phyloP scores from a whole-genome alignment of 1,284 basidiomycete genomes.

The Cystobasidiaceae sp. region DNA sequence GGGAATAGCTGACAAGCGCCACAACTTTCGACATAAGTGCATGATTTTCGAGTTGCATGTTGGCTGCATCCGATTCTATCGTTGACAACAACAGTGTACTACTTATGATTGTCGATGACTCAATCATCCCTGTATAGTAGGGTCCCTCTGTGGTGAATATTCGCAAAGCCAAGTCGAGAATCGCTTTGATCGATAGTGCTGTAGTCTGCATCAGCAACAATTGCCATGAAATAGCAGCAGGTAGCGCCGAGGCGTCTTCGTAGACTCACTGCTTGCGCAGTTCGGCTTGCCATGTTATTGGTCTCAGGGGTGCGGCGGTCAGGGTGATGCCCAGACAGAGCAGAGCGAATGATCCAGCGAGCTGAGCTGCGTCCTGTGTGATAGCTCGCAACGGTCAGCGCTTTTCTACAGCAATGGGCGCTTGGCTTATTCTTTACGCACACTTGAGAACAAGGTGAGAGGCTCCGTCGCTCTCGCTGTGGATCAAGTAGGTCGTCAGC shows the following conservation, averaged over 20 bases:
- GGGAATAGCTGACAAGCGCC: too few species aligned
- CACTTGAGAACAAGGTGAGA: constrained; percentile 8
- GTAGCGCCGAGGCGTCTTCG: neutral
- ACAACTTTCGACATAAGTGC: neutral
- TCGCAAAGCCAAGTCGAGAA: constrained; percentile 28
- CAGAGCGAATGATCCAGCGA: constrained; percentile 17
- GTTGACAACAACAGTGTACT: constrained; percentile 9
- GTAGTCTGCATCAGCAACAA: neutral
- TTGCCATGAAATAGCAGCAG: neutral
- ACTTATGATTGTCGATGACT: neutral
- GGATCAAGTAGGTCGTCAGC: neutral
- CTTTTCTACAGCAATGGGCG: neutral
- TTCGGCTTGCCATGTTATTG: constrained; percentile 31
- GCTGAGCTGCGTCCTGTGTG: constrained; percentile 10
- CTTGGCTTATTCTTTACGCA: neutral
- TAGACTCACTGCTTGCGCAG: constrained; percentile 23
- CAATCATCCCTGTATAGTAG: constrained; percentile 24
- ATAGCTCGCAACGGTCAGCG: neutral
- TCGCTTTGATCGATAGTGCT: constrained; percentile 31
- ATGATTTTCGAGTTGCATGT: too few species aligned
- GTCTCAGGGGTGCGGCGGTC: constrained; percentile 14
- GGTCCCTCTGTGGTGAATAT: constrained; percentile 24
- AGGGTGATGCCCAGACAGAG: constrained; percentile 15
- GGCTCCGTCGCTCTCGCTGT: constrained; percentile 8
- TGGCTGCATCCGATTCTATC: neutral